Conservation (phyloP, 352 stramenopile genomes). For the Thraustochytrium sp. region DNA sequence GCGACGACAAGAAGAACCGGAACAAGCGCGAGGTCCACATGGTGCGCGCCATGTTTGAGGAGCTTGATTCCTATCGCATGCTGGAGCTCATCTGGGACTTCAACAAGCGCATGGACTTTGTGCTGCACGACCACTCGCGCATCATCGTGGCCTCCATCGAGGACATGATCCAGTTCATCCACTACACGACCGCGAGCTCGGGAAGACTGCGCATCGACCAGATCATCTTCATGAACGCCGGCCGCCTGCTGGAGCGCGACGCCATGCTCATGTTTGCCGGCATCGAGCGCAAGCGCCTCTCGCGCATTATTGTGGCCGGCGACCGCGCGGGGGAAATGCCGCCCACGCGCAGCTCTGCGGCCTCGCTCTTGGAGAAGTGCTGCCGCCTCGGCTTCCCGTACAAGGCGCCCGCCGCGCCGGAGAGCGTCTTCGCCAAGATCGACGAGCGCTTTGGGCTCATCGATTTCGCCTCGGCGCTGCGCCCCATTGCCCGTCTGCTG, state of each 20-base stretch:
- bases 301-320: background rate
- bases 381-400: background rate
- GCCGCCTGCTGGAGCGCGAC: background rate
- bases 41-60: background rate
- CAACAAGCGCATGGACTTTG: background rate
- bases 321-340: background rate
- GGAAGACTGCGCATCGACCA: background rate
- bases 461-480: background rate
- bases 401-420: background rate
- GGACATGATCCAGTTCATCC: conserved; percentile 20
- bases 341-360: background rate
- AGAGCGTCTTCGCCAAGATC: background rate
- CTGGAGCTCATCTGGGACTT: conserved; percentile 14
- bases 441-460: conserved; percentile 6
- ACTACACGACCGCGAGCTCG: background rate
- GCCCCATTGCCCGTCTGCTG: background rate
- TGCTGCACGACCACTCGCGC: background rate
- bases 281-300: background rate
- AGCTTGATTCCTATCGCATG: conserved; percentile 4
- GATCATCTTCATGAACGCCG: conserved; percentile 16
- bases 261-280: background rate
- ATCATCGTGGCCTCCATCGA: background rate
- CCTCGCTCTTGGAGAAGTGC: conserved; percentile 1
- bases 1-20: background rate
- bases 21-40: conserved; percentile 16